Conservation (phyloP, 2,329 filamentous ascomycete genomes). For the Colletotrichum magnum region DNA sequence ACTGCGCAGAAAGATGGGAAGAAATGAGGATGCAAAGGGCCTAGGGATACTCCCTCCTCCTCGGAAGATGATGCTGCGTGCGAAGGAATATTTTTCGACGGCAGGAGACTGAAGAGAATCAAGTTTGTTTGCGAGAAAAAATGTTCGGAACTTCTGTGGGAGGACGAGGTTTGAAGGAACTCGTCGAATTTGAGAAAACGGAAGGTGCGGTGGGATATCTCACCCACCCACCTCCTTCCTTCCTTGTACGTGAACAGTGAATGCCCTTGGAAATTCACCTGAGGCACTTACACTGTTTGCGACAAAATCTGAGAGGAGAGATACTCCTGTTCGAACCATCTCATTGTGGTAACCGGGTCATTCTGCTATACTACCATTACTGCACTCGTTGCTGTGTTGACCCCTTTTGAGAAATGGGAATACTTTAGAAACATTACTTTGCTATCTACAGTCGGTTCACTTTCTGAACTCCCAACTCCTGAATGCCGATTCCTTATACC, state of each 20-base stretch:
- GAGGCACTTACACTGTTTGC: neutral
- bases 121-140: neutral
- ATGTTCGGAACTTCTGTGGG: neutral
- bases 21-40: neutral
- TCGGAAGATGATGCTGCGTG: neutral
- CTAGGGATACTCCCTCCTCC: too few relatives aligned
- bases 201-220: neutral
- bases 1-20: neutral
- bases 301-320: neutral
- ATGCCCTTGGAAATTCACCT: neutral
- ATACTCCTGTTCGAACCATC: too few relatives aligned
- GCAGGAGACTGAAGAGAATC: neutral
- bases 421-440: too few relatives aligned
- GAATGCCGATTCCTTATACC: neutral
- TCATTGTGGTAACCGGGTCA: too few relatives aligned
- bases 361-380: too few relatives aligned
- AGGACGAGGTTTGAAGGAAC: neutral
- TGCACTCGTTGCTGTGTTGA: too few relatives aligned
- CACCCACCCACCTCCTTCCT: conserved; percentile 1
- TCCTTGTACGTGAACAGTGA: neutral
- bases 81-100: neutral
- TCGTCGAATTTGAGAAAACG: neutral
- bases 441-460: too few relatives aligned
- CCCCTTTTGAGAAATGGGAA: too few relatives aligned
- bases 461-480: conserved; percentile 13